Evolutionary conservation across 192 early-diverging fungal species (phyloP), one percentile per base, ranked within the genome.

Genomic region (Backusella australiensis): DNA sequence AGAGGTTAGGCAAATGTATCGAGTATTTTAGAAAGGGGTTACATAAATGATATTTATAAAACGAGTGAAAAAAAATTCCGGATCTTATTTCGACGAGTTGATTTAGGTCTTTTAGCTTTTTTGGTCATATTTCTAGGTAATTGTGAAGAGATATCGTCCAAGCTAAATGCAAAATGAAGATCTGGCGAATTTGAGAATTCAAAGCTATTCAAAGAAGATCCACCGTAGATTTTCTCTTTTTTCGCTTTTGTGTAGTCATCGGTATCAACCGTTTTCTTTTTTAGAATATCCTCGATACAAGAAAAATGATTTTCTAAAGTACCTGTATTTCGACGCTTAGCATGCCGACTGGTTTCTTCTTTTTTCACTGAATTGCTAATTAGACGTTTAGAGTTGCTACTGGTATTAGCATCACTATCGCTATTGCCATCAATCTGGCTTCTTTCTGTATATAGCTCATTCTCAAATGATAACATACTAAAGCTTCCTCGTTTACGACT

Each of bases 401-500:
- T 32, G 15, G 12, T 3, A 8, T 49, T 4, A 0, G 7, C 2
- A 14, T 11, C 14, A 53, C 26, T 23, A 42, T 15, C 14, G 11
- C 11, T 42, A 12, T 42, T 42, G 9, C 41, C 12, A 44, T 44
- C 12, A 6, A 12, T 23, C 29, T n/a, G 21, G 0, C 44, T 21
- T 17, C 5, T 17, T 44, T 81, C 63, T 26, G 67, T 19, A 19
- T 21, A 19, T 11, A 77, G 44, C 19, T 59, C 53, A 72, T 77
- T 44, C 21, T 70, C 32, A 34, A 77, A 72, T 8, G 76, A 77
- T 9, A 81, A 59, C 80, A 81, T 81, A 46, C 76, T 74, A n/a
- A 81, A 38, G 29, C 80, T 81, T n/a, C 80, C 76, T 71, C 80
- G 75, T 29, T 81, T 81, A 46, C 67, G 77, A 23, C 67, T 67